Base-by-base conservation (phyloP, 805 yeast species). In the Candida loeiensis region DNA sequence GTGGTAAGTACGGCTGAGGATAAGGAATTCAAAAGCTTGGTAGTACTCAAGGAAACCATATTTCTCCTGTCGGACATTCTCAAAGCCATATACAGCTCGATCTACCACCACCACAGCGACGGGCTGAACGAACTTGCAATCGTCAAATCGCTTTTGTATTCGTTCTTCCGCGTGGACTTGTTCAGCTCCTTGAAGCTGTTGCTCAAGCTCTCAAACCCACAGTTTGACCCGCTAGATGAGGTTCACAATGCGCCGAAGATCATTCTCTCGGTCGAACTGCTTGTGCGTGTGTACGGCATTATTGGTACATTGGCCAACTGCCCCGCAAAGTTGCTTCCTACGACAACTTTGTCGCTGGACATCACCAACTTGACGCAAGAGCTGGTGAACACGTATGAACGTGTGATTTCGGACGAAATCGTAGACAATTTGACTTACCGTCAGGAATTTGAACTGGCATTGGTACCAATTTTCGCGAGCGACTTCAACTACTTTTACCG, bases 41-140 rank as follows among this genome's bases (percentile, higher is more conserved):
- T 33, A 5, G 41, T 55, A 12, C 45, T 62, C 6, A 61, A 61
- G 39, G 64, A 61, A 31, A 44, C 49, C 7, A 45, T 66, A 3
- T 45, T 46, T 24, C 42, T 61, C 33, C 18, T 65, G 5, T 50
- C 49, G 37, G 64, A 59, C 25, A 56, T 56, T 9, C 41, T 64
- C 38, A 45, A 44, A 14, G 41, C 54, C 4, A 38, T 59, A 9
- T 56, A 47, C 34, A 43, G 38, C 17, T 50, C 59, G 12, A 27
- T 48, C 1, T 32, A 37, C 5, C 39, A 47, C 27, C 21, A 30
- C 12, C 51, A 50, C 14, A 37, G 46, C 8, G 45, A 43, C 12
- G 21, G 38, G 8, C 34, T 46, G 17, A 53, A 53, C 30, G 52
- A 52, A 19, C 49, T 41, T 14, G 39, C 46, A 17, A 45, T 53